Evolutionary conservation across 1,284 basidiomycete species (phyloP).

Genomic region (Ceratobasidium sp.): DNA sequence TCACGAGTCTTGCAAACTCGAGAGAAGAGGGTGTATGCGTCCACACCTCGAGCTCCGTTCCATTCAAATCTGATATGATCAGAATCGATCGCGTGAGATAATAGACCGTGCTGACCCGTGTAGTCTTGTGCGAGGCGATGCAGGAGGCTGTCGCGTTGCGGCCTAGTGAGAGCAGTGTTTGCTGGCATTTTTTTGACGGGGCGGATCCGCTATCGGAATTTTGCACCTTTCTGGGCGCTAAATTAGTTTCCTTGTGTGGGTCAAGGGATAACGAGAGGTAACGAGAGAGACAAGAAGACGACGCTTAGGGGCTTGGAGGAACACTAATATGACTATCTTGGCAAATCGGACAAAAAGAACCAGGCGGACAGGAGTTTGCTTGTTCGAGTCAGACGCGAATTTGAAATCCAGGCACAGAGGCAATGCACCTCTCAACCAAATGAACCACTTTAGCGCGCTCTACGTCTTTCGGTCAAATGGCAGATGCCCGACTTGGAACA

Average conservation of each 20-base stretch:
- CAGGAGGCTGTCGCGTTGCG: constrained; percentile 33
- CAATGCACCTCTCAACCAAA: constrained; percentile 14
- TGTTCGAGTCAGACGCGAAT: constrained; percentile 5
- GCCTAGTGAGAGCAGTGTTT: neutral
- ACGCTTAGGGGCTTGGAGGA: constrained; percentile 24
- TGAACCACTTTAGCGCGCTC: constrained; percentile 12
- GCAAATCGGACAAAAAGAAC: neutral
- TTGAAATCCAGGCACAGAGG: constrained; percentile 18
- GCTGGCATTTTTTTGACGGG: constrained; percentile 14
- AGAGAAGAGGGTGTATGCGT: constrained; percentile 67
- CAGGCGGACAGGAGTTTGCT: neutral
- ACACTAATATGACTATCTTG: constrained; percentile 17
- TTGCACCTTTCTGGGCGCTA: too few relatives aligned
- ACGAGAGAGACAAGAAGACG: neutral
- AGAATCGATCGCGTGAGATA: neutral
- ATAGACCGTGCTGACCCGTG: constrained; percentile 43
- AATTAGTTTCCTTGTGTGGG: neutral
- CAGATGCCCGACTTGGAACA: constrained; percentile 1
- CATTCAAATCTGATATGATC: constrained; percentile 65
- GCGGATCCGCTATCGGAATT: too few relatives aligned
- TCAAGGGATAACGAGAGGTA: neutral
- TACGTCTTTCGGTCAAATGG: constrained; percentile 27
- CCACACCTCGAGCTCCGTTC: constrained; percentile 61
- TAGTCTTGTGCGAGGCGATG: constrained; percentile 44
- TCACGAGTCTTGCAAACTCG: constrained; percentile 75